Conservation (phyloP, 768 basidiomycete species). For the Lactarius evosmus region DNA sequence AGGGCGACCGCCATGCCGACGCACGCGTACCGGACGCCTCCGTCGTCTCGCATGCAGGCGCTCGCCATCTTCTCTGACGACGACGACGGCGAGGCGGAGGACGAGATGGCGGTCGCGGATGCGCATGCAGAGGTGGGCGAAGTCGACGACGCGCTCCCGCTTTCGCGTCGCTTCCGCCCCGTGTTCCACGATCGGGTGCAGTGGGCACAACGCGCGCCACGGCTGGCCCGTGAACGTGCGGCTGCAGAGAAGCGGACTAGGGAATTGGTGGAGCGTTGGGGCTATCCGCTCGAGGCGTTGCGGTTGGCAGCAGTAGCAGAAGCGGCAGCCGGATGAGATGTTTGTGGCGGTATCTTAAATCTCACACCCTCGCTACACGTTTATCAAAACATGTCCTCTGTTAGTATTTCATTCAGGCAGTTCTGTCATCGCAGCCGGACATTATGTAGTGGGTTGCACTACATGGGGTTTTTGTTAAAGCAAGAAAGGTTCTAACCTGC, state of each 20-base stretch:
- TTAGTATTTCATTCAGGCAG: background rate
- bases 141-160: conserved; percentile 14
- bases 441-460: background rate
- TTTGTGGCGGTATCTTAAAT: too few species aligned
- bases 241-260: conserved; percentile 15
- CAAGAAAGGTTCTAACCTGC: background rate
- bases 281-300: conserved; percentile 21
- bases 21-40: conserved; percentile 25
- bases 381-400: background rate
- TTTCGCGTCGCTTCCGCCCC: conserved; percentile 25
- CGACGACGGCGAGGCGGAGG: background rate
- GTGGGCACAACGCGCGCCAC: conserved; percentile 26
- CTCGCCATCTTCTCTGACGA: conserved; percentile 10
- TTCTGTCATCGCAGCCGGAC: background rate
- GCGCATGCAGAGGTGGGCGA: background rate
- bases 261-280: conserved; percentile 18
- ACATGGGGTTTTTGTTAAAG: background rate
- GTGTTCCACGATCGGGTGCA: conserved; percentile 26
- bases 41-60: conserved; percentile 17
- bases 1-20: background rate
- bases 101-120: background rate
- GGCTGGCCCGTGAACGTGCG: conserved; percentile 20
- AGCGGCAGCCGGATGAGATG: background rate
- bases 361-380: background rate
- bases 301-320: background rate